Evolutionary conservation across 2,329 filamentous ascomycete species (phyloP), one percentile per base, ranked within the genome.

Genomic region (Microcera coccophila): DNA sequence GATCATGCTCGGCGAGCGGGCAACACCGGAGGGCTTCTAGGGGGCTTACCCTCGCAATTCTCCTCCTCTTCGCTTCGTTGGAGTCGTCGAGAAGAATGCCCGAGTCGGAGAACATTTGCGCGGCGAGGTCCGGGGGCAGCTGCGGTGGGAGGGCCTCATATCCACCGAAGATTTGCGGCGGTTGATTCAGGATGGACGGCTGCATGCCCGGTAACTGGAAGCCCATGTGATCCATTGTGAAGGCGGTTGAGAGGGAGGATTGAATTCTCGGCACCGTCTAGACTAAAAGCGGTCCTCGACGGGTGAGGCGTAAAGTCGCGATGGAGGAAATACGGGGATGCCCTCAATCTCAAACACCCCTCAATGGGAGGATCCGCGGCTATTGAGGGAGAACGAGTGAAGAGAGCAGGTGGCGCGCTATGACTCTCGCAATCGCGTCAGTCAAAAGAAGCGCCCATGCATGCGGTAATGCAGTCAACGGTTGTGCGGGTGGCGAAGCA

Each of bases 41-140:
- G 16, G 15, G 8, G 47, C 81, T 72, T 77, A 91, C 87, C 71
- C 88, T 81, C 47, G 90, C 89, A 58, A 95, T 95, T 60, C 90
- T 81, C 66, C 90, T 79, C 62, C 90, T 78, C 74, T 95, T 97
- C 16, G 90, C 81, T 60, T 96, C 91, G 57, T 84, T 87, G 41
- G 77, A 76, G 55, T 86, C 82, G 50, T 83, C 80, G 42, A 82
- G 67, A 47, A 82, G 62, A 31, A 73, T 65, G 17, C 70, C 71
- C 17, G 78, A 74, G 49, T 81, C 78, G 19, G 74, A 70, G 48
- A 79, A 81, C 71, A 83, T 75, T 41, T 79, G 77, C n/a, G 73
- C 72, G 22, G 75, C 71, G 40, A 82, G 64, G 53, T 82, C 80
- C 21, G 73, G 71, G 11, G 77, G 74, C 42, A 78, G 68, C 41